Percentiles rank a stretch among this genome's conserved stretches.
These are phyloP conservation scores for Marasmius fiardii DNA, from an alignment of 1,284 basidiomycete species.

Conservation along the genomic window DNA sequence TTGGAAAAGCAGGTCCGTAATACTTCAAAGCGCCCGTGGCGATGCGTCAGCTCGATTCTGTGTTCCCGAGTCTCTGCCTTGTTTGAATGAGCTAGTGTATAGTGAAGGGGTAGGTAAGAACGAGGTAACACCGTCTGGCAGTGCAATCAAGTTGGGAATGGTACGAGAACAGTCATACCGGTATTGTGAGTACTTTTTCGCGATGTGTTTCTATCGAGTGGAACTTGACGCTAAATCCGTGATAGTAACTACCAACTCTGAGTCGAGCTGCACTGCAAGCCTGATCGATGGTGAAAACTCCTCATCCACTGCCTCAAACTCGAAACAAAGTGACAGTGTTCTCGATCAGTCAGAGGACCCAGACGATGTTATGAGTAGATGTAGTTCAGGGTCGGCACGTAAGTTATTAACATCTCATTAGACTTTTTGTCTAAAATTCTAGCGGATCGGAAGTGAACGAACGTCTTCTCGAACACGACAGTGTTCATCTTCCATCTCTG, in stretches of 20 bases:
- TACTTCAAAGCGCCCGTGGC: background rate
- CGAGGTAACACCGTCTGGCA: background rate
- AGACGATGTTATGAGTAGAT: background rate
- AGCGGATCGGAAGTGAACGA: background rate
- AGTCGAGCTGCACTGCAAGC: background rate
- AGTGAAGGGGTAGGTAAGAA: background rate
- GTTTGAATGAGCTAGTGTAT: background rate
- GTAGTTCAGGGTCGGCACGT: background rate
- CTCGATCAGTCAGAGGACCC: background rate
- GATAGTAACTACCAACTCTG: background rate
- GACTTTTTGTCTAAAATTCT: background rate
- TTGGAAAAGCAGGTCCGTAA: background rate
- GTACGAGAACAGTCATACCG: background rate
- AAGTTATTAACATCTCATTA: background rate
- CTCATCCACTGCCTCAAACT: background rate
- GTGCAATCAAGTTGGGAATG: background rate
- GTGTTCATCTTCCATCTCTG: background rate
- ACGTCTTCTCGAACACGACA: background rate
- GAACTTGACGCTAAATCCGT: background rate
- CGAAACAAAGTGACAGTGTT: background rate
- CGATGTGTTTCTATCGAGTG: background rate
- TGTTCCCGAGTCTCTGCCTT: background rate
- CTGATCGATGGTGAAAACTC: background rate
- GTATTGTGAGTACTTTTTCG: background rate
- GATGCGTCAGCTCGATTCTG: background rate